Conservation (phyloP, 2,329 filamentous ascomycete species). For the Phialemonium atrogriseum region DNA sequence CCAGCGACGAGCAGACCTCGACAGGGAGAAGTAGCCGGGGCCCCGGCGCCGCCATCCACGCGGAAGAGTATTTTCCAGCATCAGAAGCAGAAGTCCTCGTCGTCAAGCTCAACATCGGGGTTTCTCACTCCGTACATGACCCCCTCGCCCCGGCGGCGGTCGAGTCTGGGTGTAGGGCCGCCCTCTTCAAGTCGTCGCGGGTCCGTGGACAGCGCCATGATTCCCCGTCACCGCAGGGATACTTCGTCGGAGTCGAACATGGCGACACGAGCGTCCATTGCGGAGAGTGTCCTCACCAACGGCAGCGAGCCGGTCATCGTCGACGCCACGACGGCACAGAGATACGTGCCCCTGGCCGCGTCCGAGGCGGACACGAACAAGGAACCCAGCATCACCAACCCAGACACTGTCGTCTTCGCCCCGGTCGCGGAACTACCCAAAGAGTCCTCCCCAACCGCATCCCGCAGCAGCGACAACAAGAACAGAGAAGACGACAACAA, state of each 20-base stretch:
- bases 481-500: no score
- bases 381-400: conserved; percentile 1
- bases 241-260: conserved; percentile 6
- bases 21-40: no score
- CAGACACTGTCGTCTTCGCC: neutral
- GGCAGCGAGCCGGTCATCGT: conserved; percentile 22
- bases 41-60: no score
- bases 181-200: neutral
- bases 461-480: no score
- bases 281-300: conserved; percentile 23
- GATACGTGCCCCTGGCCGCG: conserved; percentile 13
- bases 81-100: no score
- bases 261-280: conserved; percentile 16
- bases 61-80: no score
- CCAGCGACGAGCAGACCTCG: no score
- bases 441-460: no score
- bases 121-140: neutral
- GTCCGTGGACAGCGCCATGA: neutral
- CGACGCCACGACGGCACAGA: conserved; percentile 23
- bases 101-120: neutral
- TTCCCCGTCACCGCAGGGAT: conserved; percentile 1
- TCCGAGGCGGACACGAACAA: no score
- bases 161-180: neutral
- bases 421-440: no score
- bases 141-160: neutral